phyloP scores from a whole-genome alignment of 1,139 yeast species.

The Sugiyamaella novakii region DNA sequence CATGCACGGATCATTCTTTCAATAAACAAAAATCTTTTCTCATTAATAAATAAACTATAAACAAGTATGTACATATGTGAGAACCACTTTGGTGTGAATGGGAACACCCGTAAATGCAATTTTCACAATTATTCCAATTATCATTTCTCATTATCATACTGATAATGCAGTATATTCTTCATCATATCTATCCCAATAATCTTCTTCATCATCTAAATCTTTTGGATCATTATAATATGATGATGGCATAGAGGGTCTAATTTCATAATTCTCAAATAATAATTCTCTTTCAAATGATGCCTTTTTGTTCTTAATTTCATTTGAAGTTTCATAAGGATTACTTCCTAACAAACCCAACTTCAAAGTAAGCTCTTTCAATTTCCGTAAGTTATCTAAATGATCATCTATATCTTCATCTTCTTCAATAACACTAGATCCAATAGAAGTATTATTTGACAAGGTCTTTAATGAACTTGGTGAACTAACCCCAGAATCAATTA shows the following conservation, averaged over 20 bases:
- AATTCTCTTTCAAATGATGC: neutral
- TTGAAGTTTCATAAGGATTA: conserved; percentile 7
- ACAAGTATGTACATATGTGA: too few relatives aligned
- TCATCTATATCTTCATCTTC: conserved; percentile 9
- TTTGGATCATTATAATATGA: neutral
- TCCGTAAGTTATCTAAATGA: conserved; percentile 2
- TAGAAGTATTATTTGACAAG: conserved; percentile 7
- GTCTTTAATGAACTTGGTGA: conserved; percentile 1
- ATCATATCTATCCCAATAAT: conserved; percentile 27
- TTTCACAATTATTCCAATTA: conserved; percentile 5
- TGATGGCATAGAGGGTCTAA: conserved; percentile 6
- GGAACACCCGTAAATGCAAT: too few relatives aligned
- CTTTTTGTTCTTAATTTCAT: neutral
- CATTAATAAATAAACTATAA: too few relatives aligned
- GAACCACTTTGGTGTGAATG: too few relatives aligned
- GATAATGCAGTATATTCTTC: neutral
- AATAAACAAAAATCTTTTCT: too few relatives aligned
- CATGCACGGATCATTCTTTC: too few relatives aligned
- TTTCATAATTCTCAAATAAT: conserved; percentile 4
- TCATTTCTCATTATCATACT: neutral
- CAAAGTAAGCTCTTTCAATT: conserved; percentile 10
- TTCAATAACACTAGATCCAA: conserved; percentile 12
- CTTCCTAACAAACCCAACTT: conserved; percentile 10
- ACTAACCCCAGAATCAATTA: neutral
- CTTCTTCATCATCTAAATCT: conserved; percentile 23